Base-by-base conservation (phyloP, 176 grass and related monocot genomes). In the Paspalum vaginatum region DNA sequence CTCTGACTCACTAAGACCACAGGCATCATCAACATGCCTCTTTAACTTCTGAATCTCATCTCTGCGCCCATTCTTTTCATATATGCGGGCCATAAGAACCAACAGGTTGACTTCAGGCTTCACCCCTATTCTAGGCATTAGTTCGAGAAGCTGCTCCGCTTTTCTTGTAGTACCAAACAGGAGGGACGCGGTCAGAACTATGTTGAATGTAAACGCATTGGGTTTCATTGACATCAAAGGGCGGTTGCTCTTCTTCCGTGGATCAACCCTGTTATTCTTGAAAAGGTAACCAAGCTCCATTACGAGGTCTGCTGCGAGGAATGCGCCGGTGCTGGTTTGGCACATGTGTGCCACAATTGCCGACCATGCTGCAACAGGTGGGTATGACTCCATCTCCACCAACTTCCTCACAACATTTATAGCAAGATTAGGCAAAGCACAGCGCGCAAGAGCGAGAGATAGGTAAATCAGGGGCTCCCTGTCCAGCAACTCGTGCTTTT, bases 21-120 rank as follows among this genome's bases (percentile, higher is more conserved):
- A 76, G 0, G 81, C 88, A 75, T 91, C 80, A 64, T 93, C 83
- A 46, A 98, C 81, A 94, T 94, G 88, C 84, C 86, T 72, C 81
- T 89, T 94, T 72, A 98, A 74, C 77, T 86, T 98, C 60, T 38
- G 85, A 76, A 98, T 71, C 79, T 94, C 92, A 89, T 93, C 77
- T 75, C 81, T 94, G 69, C 64, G 91, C 14, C 90, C 92, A 85
- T 98, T 94, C 47, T 90, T 94, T 72, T 94, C 92, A 81, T 98
- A 94, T 87, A 94, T 82, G 69, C 61, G 47, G 57, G 92, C 92
- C 90, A 98, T 94, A 25, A 90, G 76, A 89, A 93, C 80, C 65
- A 98, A 50, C 64, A 93, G 76, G 22, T 75, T 85, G 10, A 62
- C 79, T 76, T 92, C 86, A 55, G 95, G 92, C 73, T 83, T 94